phyloP scores from a whole-genome alignment of 192 early-diverging fungal genomes.

The Allomyces arbusculus region DNA sequence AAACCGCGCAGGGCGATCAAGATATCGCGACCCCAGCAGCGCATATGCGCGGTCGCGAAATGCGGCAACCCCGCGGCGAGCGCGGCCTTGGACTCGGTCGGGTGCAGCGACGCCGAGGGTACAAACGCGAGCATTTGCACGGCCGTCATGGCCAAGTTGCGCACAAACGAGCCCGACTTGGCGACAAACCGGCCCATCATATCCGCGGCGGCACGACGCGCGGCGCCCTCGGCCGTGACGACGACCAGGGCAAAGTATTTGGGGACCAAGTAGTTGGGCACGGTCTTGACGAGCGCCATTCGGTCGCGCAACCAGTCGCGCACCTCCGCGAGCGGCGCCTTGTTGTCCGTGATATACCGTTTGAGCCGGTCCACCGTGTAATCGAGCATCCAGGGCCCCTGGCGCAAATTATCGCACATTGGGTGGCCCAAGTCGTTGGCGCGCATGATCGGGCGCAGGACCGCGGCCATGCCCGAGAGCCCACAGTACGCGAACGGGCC shows the following conservation, averaged over 20 bases:
- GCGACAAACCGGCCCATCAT: slow-evolving; percentile 35
- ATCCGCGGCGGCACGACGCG: slow-evolving; percentile 35
- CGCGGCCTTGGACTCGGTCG: slow-evolving; percentile 27
- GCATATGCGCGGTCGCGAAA: slow-evolving; percentile 78
- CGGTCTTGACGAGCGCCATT: slow-evolving; percentile 40
- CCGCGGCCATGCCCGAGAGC: slow-evolving; percentile 75
- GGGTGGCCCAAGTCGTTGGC: slow-evolving; percentile 85
- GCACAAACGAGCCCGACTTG: slow-evolving; percentile 39
- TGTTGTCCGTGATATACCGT: slow-evolving; percentile 12
- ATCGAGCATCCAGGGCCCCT: slow-evolving; percentile 80
- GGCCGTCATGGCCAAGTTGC: slow-evolving; percentile 52
- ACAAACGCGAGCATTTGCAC: slow-evolving; percentile 70
- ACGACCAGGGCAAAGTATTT: slow-evolving; percentile 83
- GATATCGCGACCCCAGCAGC: slow-evolving; percentile 97
- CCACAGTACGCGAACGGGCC: slow-evolving; percentile 75
- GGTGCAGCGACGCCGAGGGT: slow-evolving; percentile 60
- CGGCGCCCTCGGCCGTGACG: slow-evolving; percentile 52
- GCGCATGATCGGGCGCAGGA: slow-evolving; percentile 52
- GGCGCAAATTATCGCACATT: slow-evolving; percentile 69
- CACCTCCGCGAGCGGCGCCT: slow-evolving; percentile 15
- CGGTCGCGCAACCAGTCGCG: slow-evolving; percentile 60
- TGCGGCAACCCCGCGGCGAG: slow-evolving; percentile 91
- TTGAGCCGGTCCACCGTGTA: slow-evolving; percentile 58
- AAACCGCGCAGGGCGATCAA: slow-evolving; percentile 78
- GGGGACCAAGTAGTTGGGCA: slow-evolving; percentile 70